Evolutionary conservation across 768 basidiomycete genomes (phyloP).

Genomic region (Russula sp.): DNA sequence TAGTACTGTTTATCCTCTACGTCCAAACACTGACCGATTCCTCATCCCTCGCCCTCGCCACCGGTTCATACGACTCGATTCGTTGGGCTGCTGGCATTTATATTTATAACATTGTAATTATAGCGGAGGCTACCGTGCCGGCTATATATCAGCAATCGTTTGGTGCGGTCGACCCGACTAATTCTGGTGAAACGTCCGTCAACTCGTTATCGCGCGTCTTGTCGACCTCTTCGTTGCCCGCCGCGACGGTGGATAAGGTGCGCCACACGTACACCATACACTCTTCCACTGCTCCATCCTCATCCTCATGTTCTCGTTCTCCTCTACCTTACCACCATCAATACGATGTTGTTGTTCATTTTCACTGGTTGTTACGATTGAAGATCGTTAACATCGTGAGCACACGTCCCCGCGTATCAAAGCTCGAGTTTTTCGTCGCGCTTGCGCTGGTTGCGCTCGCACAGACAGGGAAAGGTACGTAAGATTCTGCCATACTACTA

Average conservation of each 20-base stretch:
- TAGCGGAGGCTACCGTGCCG: slow-evolving; percentile 80
- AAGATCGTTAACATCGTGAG: slow-evolving; percentile 91
- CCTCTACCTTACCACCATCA: no score
- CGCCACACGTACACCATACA: slow-evolving; percentile 1
- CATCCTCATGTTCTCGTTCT: not conserved
- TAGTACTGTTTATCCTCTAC: not conserved
- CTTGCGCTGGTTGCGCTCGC: slow-evolving; percentile 84
- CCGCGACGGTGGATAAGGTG: slow-evolving; percentile 81
- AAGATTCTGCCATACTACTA: not conserved
- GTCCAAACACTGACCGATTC: not conserved
- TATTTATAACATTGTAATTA: not conserved
- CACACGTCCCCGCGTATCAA: slow-evolving; percentile 74
- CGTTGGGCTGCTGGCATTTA: not conserved
- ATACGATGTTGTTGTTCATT: not conserved
- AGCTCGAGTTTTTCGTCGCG: slow-evolving; percentile 88
- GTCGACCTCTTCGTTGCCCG: slow-evolving; percentile 72
- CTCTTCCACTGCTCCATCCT: not conserved
- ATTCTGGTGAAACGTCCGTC: slow-evolving; percentile 76
- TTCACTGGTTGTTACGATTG: not conserved
- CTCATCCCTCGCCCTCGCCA: not conserved
- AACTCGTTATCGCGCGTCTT: slow-evolving; percentile 79
- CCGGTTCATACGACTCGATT: no score
- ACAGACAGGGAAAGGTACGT: slow-evolving; percentile 72
- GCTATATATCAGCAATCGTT: slow-evolving; percentile 73
- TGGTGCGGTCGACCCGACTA: slow-evolving; percentile 64